phyloP scores from a whole-genome alignment of 805 yeast genomes.

The Candida stauntonica region DNA sequence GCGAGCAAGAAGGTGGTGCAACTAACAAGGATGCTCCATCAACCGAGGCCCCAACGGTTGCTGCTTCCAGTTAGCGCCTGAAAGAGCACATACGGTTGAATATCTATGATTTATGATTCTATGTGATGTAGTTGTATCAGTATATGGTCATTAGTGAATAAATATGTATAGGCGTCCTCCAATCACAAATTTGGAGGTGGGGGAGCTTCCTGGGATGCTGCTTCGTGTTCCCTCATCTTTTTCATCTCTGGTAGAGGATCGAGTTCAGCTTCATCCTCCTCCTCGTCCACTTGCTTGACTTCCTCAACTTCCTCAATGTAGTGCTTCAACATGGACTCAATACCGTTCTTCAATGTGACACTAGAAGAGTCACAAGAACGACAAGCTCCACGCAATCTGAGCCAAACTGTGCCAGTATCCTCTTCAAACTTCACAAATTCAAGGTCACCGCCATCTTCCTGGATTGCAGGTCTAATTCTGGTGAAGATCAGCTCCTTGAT shows the following conservation, averaged over 20 bases:
- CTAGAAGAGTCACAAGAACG: slow-evolving; percentile 66
- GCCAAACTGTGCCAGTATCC: slow-evolving; percentile 51
- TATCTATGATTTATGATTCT: too few species aligned
- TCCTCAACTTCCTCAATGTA: slow-evolving; percentile 63
- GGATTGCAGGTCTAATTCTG: slow-evolving; percentile 67
- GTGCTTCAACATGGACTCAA: slow-evolving; percentile 66
- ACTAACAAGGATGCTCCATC: too few species aligned
- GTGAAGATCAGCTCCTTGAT: slow-evolving; percentile 68
- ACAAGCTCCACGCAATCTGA: slow-evolving; percentile 65
- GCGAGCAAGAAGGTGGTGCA: too few species aligned
- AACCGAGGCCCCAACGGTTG: too few species aligned
- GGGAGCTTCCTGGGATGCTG: slow-evolving; percentile 7
- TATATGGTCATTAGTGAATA: too few species aligned
- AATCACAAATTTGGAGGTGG: slow-evolving; percentile 21
- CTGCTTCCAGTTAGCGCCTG: too few species aligned
- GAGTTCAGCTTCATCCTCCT: slow-evolving; percentile 20
- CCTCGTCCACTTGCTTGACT: slow-evolving; percentile 50
- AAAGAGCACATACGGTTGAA: too few species aligned
- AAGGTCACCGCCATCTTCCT: slow-evolving; percentile 74
- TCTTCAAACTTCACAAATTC: slow-evolving; percentile 62
- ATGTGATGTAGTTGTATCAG: too few species aligned
- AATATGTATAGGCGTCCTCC: background rate
- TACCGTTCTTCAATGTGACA: slow-evolving; percentile 63
- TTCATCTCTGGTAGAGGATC: slow-evolving; percentile 16
- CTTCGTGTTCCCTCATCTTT: slow-evolving; percentile 14